Evolutionary conservation across 2,329 filamentous ascomycete genomes (phyloP).

Genomic region (Neonectria ditissima): DNA sequence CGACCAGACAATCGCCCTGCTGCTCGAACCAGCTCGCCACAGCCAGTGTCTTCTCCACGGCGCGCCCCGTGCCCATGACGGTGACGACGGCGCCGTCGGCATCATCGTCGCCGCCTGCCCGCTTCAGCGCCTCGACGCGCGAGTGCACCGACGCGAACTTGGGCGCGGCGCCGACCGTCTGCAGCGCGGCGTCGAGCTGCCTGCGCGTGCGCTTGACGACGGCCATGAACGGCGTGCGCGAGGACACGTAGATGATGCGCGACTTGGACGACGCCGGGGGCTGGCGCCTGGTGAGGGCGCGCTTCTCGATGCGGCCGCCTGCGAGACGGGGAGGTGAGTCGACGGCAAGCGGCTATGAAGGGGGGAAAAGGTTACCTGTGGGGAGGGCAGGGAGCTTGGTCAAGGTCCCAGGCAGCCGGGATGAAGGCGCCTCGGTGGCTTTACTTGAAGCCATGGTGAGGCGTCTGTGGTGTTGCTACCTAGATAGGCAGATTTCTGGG

Average conservation of each 20-base stretch:
- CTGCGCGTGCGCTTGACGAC: slow-evolving; percentile 74
- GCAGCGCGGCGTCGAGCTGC: slow-evolving; percentile 67
- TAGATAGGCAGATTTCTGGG: slow-evolving; percentile 32
- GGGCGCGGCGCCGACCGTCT: slow-evolving; percentile 58
- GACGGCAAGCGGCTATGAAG: not conserved
- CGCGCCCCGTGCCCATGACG: slow-evolving; percentile 74
- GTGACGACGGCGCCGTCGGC: slow-evolving; percentile 58
- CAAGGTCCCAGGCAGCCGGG: slow-evolving; percentile 37
- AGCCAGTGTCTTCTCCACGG: slow-evolving; percentile 72
- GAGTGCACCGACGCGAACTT: slow-evolving; percentile 59
- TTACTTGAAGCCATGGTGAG: slow-evolving; percentile 40
- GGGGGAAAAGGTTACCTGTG: slow-evolving; percentile 41
- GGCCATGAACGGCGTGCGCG: slow-evolving; percentile 75
- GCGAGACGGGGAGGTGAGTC: slow-evolving; percentile 20
- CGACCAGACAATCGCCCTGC: slow-evolving; percentile 68
- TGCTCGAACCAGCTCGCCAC: slow-evolving; percentile 75
- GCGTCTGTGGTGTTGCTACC: slow-evolving; percentile 27
- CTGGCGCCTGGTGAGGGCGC: slow-evolving; percentile 57
- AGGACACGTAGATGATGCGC: slow-evolving; percentile 72
- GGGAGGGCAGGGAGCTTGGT: slow-evolving; percentile 53
- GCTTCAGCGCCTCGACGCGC: slow-evolving; percentile 58
- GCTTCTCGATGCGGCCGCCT: slow-evolving; percentile 64
- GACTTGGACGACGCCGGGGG: slow-evolving; percentile 57
- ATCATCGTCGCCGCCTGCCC: slow-evolving; percentile 43
- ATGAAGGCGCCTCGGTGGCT: slow-evolving; percentile 27